Conservation (phyloP, 495 filamentous ascomycete species). For the Ramalina peruviana region DNA sequence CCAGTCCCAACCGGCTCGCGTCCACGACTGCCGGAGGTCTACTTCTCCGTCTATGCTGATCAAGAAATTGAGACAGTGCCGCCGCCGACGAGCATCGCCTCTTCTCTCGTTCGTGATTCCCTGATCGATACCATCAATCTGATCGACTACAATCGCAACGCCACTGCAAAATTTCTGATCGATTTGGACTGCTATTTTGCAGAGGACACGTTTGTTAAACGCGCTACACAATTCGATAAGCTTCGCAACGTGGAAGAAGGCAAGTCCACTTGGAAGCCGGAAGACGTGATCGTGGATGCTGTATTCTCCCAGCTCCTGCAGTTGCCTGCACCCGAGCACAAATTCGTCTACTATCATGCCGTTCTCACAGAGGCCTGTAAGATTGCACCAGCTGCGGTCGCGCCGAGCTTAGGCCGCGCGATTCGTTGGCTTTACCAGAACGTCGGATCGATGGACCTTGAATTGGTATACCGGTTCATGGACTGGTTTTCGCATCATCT, state of each 20-base stretch:
- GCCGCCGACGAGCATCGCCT: conserved; percentile 54
- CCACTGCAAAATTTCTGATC: conserved; percentile 75
- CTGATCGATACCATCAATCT: conserved; percentile 90
- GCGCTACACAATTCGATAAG: conserved; percentile 81
- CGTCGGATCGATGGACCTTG: conserved; percentile 68
- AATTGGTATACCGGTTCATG: conserved; percentile 74
- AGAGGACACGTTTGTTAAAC: conserved; percentile 74
- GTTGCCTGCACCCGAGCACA: conserved; percentile 78
- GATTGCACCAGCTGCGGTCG: conserved; percentile 85
- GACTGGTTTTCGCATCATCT: conserved; percentile 98
- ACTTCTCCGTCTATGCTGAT: conserved; percentile 78
- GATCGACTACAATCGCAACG: conserved; percentile 81
- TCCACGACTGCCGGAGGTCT: conserved; percentile 79
- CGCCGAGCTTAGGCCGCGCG: conserved; percentile 85
- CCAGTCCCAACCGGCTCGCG: conserved; percentile 59
- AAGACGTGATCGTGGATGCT: conserved; percentile 93
- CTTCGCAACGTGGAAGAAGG: conserved; percentile 55
- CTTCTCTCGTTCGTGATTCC: conserved; percentile 69
- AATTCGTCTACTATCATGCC: conserved; percentile 90
- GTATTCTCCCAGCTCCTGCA: conserved; percentile 90
- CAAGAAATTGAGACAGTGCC: conserved; percentile 92
- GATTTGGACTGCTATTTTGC: conserved; percentile 93
- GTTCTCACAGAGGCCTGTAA: conserved; percentile 92
- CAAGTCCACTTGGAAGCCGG: conserved; percentile 84
- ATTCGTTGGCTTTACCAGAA: conserved; percentile 83